Conservation (phyloP, 371 early-diverging fungal genomes). For the Haplosporangium sp. region DNA sequence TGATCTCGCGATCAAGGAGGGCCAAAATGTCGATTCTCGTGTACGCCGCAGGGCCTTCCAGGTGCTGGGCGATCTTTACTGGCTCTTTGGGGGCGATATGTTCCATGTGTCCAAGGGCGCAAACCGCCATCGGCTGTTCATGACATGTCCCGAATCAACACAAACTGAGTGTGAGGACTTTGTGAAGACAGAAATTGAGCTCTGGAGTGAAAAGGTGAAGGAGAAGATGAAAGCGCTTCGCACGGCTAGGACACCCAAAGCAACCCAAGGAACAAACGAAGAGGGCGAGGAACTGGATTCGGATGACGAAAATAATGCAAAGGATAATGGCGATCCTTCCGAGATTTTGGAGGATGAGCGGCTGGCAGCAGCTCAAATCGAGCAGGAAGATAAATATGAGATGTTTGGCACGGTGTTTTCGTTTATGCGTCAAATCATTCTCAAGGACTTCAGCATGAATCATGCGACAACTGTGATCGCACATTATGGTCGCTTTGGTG, state of each 20-base stretch:
- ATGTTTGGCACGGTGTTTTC: constrained; percentile 55
- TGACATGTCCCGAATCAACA: constrained; percentile 53
- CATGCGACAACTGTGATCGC: constrained; percentile 54
- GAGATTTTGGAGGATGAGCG: constrained; percentile 35
- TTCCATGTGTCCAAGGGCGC: constrained; percentile 49
- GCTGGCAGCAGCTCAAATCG: constrained; percentile 39
- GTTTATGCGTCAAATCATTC: constrained; percentile 54
- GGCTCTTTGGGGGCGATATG: constrained; percentile 67
- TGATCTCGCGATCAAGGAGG: constrained; percentile 53
- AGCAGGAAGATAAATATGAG: constrained; percentile 52
- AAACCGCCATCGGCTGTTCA: constrained; percentile 52
- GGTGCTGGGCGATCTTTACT: constrained; percentile 63
- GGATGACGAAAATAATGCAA: constrained; percentile 7
- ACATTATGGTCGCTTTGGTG: constrained; percentile 58
- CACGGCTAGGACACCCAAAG: constrained; percentile 24
- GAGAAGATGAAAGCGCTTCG: constrained; percentile 23
- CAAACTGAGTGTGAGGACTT: constrained; percentile 58
- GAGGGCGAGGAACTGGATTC: constrained; percentile 21
- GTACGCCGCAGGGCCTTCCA: constrained; percentile 59
- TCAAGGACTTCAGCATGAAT: constrained; percentile 56
- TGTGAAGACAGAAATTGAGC: constrained; percentile 54
- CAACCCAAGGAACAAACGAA: not conserved
- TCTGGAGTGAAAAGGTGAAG: constrained; percentile 30
- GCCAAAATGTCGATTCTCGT: constrained; percentile 15
- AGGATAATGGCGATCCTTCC: constrained; percentile 6